These are phyloP conservation scores for Chaetomium fimeti DNA, from an alignment of 495 filamentous ascomycete genomes.

Conservation along the genomic window DNA sequence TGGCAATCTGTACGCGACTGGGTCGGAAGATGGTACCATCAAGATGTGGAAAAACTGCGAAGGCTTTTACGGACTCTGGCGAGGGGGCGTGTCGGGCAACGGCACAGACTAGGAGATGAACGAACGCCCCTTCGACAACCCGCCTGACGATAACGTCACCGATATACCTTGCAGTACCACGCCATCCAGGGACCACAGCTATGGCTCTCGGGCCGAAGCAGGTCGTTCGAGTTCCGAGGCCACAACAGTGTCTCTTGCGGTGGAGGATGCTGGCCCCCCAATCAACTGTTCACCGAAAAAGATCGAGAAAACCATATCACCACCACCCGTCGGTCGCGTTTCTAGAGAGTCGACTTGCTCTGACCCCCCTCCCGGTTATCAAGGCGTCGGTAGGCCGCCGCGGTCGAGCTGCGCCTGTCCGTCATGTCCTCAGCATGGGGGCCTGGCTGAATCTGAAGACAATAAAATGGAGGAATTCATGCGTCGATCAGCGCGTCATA, in stretches of 20 bases:
- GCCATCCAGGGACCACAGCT: neutral
- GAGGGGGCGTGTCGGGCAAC: constrained; percentile 36
- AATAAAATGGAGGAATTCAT: constrained; percentile 23
- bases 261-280: constrained; percentile 17
- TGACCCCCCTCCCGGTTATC: neutral
- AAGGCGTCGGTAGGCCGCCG: neutral
- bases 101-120: constrained; percentile 36
- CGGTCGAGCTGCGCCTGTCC: constrained; percentile 16
- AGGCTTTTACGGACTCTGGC: constrained; percentile 56
- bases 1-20: constrained; percentile 91
- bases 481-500: constrained; percentile 15
- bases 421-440: constrained; percentile 14
- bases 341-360: constrained; percentile 16
- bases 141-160: constrained; percentile 21
- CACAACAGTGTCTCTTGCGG: neutral
- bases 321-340: neutral
- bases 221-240: constrained; percentile 22
- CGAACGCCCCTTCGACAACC: constrained; percentile 20
- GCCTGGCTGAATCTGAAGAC: constrained; percentile 4
- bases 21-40: constrained; percentile 95
- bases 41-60: constrained; percentile 74
- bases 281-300: constrained; percentile 19
- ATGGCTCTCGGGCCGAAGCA: neutral
- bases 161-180: constrained; percentile 3
- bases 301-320: constrained; percentile 9